phyloP scores from a whole-genome alignment of 352 stramenopile species.

The Phytopythium boreale region DNA sequence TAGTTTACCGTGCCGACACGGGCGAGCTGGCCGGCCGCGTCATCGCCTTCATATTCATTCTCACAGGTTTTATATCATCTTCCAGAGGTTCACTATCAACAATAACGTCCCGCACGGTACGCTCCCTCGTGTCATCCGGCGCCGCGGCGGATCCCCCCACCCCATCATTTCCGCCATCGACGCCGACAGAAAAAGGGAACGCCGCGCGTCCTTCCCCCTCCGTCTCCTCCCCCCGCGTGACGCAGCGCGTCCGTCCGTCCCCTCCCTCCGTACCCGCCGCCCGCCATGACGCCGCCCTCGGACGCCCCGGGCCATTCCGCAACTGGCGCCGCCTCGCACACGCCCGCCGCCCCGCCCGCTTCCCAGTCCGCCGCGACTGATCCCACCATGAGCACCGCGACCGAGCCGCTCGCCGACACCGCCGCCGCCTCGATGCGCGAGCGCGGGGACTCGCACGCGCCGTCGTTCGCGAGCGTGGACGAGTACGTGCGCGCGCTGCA shows the following conservation, averaged over 20 bases:
- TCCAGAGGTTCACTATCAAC: neutral
- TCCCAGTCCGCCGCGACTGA: neutral
- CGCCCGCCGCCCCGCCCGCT: conserved; percentile 1
- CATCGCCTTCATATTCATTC: neutral
- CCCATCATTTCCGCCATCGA: neutral
- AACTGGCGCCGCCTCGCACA: conserved; percentile 36
- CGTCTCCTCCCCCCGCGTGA: neutral
- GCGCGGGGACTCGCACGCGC: conserved; percentile 58
- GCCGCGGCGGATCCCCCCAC: neutral
- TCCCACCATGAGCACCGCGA: conserved; percentile 2
- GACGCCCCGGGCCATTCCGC: conserved; percentile 21
- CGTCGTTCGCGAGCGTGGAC: conserved; percentile 87
- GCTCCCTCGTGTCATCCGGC: neutral
- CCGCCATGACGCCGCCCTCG: conserved; percentile 10
- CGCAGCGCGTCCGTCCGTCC: neutral
- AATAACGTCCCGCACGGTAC: neutral
- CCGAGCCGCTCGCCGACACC: conserved; percentile 15
- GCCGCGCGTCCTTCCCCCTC: neutral
- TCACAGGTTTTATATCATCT: neutral
- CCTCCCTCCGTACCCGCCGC: too few species aligned
- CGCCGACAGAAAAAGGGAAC: neutral
- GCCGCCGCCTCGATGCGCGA: conserved; percentile 13
- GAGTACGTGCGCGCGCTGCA: conserved; percentile 92
- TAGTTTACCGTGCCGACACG: neutral
- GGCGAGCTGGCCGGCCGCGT: neutral